Evolutionary conservation across 75 land plant species (phyloP), one percentile per base, ranked within the genome.

Genomic region (Chamaecyparis obtusa): DNA sequence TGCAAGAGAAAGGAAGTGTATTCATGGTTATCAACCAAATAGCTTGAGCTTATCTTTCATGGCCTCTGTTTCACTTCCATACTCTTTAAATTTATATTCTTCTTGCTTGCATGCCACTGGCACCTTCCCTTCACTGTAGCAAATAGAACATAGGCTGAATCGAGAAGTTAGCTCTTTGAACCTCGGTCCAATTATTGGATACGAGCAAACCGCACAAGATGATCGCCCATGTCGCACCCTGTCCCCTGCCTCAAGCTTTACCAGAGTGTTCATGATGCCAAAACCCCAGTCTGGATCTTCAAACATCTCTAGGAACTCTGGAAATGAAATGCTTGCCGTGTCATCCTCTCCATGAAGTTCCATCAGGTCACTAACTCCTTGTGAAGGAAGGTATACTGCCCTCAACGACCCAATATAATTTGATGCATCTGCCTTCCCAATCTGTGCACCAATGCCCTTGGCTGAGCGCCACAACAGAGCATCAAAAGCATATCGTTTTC

Each of bases 91-190:
- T 13, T 64, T 91, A 86, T 95, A 98, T 86, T 94, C 95, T 39
- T 97, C 96, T 83, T 85, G 93, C 89, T 95, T 95, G 78, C 83
- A 86, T 6, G 91, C 24, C 24, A 91, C 69, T 3, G 99, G 99
- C 57, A 98, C 99, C 88, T 96, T 95, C 43, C 99, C 99, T 71
- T 94, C 95, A 74, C 99, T 94, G 88, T 98, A 98, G 91, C 99
- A 98, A 21, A 87, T 90, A 44, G 91, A 87, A 56, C 99, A 98
- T 44, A 98, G 83, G 87, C 91, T 98, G 83, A 98, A 95, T 35
- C 86, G 90, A 13, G 92, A 84, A 69, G 89, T 94, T 32, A 88
- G 85, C 92, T 98, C 99, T 85, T 92, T 94, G 84, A 97, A 97
- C 44, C 97, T 91, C 7, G 97, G 93, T 5, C 99, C 99, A 48